A percentile compares a stretch with the other conserved stretches of the same genome.
phyloP scores from a whole-genome alignment of 129 eudicot genomes.

The Mikania micrantha region DNA sequence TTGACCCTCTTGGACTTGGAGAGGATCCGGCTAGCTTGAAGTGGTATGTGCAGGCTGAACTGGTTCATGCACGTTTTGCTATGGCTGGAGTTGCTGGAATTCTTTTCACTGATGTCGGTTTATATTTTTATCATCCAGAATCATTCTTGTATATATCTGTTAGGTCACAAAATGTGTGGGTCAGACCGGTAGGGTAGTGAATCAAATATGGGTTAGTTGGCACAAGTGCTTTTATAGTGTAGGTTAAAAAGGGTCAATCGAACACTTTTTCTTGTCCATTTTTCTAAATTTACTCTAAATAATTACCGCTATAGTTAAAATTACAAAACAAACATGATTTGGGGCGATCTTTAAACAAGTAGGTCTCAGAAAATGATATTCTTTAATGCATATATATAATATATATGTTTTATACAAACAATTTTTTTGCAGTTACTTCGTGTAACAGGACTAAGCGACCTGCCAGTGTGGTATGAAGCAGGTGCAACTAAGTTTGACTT shows the following conservation, averaged over 20 bases:
- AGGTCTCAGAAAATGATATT: neutral
- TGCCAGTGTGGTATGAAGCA: constrained; percentile 97
- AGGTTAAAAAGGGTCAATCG: neutral
- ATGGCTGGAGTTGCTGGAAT: constrained; percentile 99
- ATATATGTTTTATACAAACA: neutral
- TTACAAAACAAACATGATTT: neutral
- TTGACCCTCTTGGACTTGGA: constrained; percentile 95
- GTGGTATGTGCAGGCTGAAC: constrained; percentile 97
- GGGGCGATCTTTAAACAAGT: neutral
- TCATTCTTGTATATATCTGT: neutral
- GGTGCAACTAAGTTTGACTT: constrained; percentile 83
- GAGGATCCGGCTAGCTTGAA: constrained; percentile 86
- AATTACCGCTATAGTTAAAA: neutral
- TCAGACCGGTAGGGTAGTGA: neutral
- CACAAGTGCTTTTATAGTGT: neutral
- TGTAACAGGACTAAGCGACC: constrained; percentile 67
- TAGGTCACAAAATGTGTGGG: neutral
- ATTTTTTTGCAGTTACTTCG: constrained; percentile 66
- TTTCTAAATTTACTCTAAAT: neutral
- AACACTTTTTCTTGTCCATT: neutral
- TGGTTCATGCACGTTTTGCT: constrained; percentile 93
- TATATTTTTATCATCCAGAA: neutral
- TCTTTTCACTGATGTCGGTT: constrained; percentile 82
- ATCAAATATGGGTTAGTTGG: neutral
- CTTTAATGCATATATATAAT: neutral